Percentiles rank a stretch among this genome's conserved stretches.
Evolutionary conservation across 2,329 filamentous ascomycete species (phyloP).

Genomic region (Ilyonectria mors-panacis): DNA sequence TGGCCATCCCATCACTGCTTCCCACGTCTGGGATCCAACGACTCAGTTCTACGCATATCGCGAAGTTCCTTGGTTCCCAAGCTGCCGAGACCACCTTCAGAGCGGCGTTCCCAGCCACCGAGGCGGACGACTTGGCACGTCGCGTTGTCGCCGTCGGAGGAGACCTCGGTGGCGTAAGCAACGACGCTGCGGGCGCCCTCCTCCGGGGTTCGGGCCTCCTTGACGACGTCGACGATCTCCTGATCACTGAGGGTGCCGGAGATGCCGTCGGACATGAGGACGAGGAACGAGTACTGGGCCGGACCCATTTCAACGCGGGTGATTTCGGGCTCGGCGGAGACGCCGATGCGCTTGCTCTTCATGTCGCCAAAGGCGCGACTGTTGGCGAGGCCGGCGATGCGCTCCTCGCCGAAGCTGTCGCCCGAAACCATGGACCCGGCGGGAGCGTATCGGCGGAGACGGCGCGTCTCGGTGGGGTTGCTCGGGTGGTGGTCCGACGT

Average conservation of each 20-base stretch:
- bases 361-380: constrained; percentile 96
- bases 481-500: constrained; percentile 95
- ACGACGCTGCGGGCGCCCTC: constrained; percentile 86
- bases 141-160: constrained; percentile 75
- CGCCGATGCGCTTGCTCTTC: constrained; percentile 89
- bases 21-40: constrained; percentile 83
- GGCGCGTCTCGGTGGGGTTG: constrained; percentile 85
- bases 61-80: constrained; percentile 93
- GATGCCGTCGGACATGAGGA: constrained; percentile 90
- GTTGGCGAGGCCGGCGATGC: constrained; percentile 93
- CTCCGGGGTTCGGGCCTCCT: constrained; percentile 93
- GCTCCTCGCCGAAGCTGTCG: constrained; percentile 97
- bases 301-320: constrained; percentile 83
- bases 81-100: constrained; percentile 89
- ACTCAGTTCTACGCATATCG: constrained; percentile 85
- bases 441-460: constrained; percentile 85
- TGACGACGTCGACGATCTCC: constrained; percentile 95
- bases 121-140: constrained; percentile 78
- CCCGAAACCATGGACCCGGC: constrained; percentile 84
- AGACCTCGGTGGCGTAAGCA: constrained; percentile 90
- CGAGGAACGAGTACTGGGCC: constrained; percentile 90
- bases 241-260: constrained; percentile 90
- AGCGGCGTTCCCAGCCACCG: constrained; percentile 79
- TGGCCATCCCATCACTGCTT: constrained; percentile 58
- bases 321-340: constrained; percentile 94